phyloP scores from a whole-genome alignment of 2,329 filamentous ascomycete genomes.

The Cordyceps cateniannulata region DNA sequence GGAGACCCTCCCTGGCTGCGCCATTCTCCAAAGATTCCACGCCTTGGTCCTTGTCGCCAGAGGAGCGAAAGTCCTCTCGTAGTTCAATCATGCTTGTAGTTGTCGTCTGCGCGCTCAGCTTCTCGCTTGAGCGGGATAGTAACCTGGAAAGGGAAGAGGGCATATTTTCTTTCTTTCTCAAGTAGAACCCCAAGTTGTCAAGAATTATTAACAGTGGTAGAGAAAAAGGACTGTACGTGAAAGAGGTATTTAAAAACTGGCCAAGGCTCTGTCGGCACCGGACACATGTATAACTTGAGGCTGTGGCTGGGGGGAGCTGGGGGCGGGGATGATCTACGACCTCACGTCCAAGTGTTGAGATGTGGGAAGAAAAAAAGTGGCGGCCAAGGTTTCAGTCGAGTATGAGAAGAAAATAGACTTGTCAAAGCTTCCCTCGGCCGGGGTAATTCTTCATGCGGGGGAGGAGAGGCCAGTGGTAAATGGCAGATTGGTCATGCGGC shows the following conservation, averaged over 20 bases:
- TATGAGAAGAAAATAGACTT: not conserved
- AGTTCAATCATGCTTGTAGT: slow-evolving; percentile 1
- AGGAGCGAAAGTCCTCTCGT: not conserved
- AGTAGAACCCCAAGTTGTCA: not conserved
- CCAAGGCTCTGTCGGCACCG: not conserved
- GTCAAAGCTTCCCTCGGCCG: not conserved
- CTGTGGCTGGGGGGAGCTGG: not conserved
- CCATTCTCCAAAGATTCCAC: not conserved
- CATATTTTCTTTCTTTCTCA: not conserved
- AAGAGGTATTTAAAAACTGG: not conserved
- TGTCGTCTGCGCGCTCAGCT: not conserved
- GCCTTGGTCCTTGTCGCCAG: not conserved
- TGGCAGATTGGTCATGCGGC: too few species aligned
- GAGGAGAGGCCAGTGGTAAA: too few species aligned
- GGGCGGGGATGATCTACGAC: not conserved
- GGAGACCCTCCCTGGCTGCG: too few species aligned
- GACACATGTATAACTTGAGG: not conserved
- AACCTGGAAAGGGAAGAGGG: not conserved
- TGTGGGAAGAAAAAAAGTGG: not conserved
- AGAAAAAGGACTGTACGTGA: too few species aligned
- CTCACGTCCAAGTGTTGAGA: not conserved
- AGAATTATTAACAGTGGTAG: not conserved
- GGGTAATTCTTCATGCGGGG: not conserved
- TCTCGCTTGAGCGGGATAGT: not conserved
- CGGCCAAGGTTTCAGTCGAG: not conserved